Conservation (phyloP, 2,329 filamentous ascomycete genomes). For the Emmonsia crescens region DNA sequence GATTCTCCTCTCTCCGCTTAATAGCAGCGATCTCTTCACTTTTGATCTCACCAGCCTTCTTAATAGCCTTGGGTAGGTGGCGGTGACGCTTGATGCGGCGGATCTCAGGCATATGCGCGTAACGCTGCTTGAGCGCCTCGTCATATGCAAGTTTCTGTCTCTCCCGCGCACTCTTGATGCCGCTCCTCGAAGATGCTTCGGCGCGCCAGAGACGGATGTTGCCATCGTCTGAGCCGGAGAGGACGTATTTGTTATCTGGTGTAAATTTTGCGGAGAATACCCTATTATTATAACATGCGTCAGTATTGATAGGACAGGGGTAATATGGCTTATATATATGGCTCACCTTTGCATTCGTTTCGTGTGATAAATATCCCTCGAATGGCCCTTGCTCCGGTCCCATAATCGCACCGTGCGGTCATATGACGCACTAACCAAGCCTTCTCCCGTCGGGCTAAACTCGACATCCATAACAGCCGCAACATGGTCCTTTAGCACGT, state of each 20-base stretch:
- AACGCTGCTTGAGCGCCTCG: slow-evolving; percentile 68
- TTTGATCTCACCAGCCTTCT: slow-evolving; percentile 96
- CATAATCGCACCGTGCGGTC: slow-evolving; percentile 81
- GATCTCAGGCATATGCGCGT: slow-evolving; percentile 93
- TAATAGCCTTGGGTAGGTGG: slow-evolving; percentile 82
- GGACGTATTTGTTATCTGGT: slow-evolving; percentile 77
- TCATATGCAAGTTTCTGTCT: slow-evolving; percentile 88
- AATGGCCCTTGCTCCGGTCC: slow-evolving; percentile 69
- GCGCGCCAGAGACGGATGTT: slow-evolving; percentile 85
- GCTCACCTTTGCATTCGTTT: slow-evolving; percentile 79
- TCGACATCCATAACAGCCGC: slow-evolving; percentile 93
- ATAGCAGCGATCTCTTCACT: slow-evolving; percentile 73
- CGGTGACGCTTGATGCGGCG: slow-evolving; percentile 80
- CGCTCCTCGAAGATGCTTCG: slow-evolving; percentile 70
- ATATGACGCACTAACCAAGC: slow-evolving; percentile 81
- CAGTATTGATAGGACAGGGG: background rate
- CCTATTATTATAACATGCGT: slow-evolving; percentile 30
- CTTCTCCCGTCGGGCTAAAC: slow-evolving; percentile 87
- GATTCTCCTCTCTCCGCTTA: slow-evolving; percentile 88
- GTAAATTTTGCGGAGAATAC: slow-evolving; percentile 80
- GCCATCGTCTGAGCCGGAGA: slow-evolving; percentile 88
- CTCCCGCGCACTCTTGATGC: slow-evolving; percentile 75
- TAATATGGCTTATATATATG: background rate
- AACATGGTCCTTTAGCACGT: slow-evolving; percentile 83
- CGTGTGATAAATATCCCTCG: slow-evolving; percentile 89